phyloP scores from a whole-genome alignment of 2,329 filamentous ascomycete species.

The Dothistroma pini region DNA sequence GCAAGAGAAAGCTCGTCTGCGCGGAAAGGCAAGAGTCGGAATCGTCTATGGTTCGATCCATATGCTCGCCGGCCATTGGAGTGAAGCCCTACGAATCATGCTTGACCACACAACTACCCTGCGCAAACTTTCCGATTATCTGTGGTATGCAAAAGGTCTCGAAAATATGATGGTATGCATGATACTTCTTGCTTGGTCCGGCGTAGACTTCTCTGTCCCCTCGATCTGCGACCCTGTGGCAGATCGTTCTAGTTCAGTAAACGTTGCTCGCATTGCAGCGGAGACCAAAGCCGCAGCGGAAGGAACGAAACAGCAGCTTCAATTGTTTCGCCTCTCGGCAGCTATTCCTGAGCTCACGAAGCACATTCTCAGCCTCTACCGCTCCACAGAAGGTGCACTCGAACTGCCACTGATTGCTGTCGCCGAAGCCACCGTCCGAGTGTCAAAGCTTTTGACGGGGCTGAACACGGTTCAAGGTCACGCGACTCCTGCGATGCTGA shows the following conservation, averaged over 20 bases:
- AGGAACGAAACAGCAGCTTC: conserved; percentile 25
- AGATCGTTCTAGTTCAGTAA: conserved; percentile 26
- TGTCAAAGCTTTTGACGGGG: conserved; percentile 65
- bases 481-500: conserved; percentile 40
- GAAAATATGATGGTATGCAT: conserved; percentile 83
- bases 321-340: conserved; percentile 49
- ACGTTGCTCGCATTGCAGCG: conserved; percentile 25
- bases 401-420: conserved; percentile 67
- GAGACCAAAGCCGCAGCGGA: conserved; percentile 24
- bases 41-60: conserved; percentile 82
- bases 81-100: conserved; percentile 79
- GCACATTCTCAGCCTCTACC: conserved; percentile 69
- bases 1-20: conserved; percentile 61
- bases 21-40: conserved; percentile 73
- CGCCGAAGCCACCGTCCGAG: conserved; percentile 69
- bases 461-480: conserved; percentile 63
- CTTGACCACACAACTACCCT: conserved; percentile 74
- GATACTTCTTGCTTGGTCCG: conserved; percentile 78
- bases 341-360: conserved; percentile 71
- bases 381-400: conserved; percentile 58
- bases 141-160: conserved; percentile 97
- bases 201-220: conserved; percentile 72
- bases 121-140: conserved; percentile 76
- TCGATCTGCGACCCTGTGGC: conserved; percentile 32
- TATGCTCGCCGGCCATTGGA: conserved; percentile 85